Base-by-base conservation (phyloP, 768 basidiomycete genomes). In the Amanita subjunquillea region DNA sequence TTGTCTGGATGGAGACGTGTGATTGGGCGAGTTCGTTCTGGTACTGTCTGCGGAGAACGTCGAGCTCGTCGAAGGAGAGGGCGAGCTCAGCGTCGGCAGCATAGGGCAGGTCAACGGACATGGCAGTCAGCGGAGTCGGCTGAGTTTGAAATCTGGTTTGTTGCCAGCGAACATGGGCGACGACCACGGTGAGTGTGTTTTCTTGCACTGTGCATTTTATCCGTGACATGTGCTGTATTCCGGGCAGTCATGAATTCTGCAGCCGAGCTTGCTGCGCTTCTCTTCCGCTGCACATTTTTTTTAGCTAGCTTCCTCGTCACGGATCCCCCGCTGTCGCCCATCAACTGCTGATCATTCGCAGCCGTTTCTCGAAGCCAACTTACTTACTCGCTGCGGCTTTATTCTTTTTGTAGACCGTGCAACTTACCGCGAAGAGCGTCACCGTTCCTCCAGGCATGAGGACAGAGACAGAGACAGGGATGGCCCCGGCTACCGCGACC, bases 61-160 rank as follows among this genome's bases (percentile, higher is more conserved):
- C 86, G 27, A 96, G 77, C 68, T 97, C 93, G 59, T 95, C 93
- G 65, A 79, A 92, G 1, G 85, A 79, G 13, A 96, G 73, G 3
- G 91, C 90, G 48, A 89, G 78, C 65, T 95, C 83, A 2, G 92
- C 94, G 65, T 97, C 94, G 13, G 92, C 94, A 48, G 94, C 94
- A 67, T 96, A 96, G 37, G 94, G 94, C 15, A 96, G 76, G 61
- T 96, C 91, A 49, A 88, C 88, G 36, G 82, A 65, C 81, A 85
- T 83, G 60, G 50, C 10, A 12, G 32, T 57, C 55, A 47, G 51
- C 42, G 30, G 47, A 36, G 40, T 22, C 7, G 36, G 60, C 72
- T 72, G 73, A 71, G 72, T 69, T 69, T 61, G 42, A 72, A 73
- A 61, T 53, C 61, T 54, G 53, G 43, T 22, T 48, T 48, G 36